These are phyloP conservation scores for Lachancea quebecensis DNA, from an alignment of 805 yeast genomes.

Conservation along the genomic window DNA sequence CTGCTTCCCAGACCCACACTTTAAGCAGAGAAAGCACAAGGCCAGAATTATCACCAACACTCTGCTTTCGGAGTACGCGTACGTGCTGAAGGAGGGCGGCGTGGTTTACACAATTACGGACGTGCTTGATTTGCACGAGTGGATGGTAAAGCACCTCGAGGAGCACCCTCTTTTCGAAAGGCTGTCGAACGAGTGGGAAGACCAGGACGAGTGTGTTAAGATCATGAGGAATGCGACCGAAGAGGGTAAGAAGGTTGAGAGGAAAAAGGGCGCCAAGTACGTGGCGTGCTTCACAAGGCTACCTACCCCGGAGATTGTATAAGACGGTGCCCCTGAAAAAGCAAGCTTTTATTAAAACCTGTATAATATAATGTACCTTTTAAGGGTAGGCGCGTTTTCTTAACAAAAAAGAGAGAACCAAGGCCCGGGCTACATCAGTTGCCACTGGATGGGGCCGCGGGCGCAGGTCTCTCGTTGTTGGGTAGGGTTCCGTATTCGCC, in stretches of 20 bases:
- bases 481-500: conserved; percentile 16
- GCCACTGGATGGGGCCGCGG: background rate
- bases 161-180: conserved; percentile 89
- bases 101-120: conserved; percentile 91
- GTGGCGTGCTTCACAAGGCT: conserved; percentile 81
- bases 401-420: background rate
- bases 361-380: background rate
- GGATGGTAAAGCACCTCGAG: conserved; percentile 93
- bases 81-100: conserved; percentile 79
- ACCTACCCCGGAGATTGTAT: conserved; percentile 43
- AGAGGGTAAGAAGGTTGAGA: conserved; percentile 92
- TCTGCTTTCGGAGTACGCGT: conserved; percentile 85
- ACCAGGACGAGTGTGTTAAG: conserved; percentile 69
- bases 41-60: conserved; percentile 93
- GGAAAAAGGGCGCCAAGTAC: conserved; percentile 82
- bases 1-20: conserved; percentile 99
- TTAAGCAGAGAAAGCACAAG: conserved; percentile 94
- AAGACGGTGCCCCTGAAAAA: background rate
- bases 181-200: conserved; percentile 71
- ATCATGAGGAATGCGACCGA: conserved; percentile 92
- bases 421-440: background rate
- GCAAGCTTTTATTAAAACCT: background rate
- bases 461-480: background rate
- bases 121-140: conserved; percentile 82
- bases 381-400: background rate